phyloP scores from a whole-genome alignment of 1,139 yeast species.

The Pichia cactophila region DNA sequence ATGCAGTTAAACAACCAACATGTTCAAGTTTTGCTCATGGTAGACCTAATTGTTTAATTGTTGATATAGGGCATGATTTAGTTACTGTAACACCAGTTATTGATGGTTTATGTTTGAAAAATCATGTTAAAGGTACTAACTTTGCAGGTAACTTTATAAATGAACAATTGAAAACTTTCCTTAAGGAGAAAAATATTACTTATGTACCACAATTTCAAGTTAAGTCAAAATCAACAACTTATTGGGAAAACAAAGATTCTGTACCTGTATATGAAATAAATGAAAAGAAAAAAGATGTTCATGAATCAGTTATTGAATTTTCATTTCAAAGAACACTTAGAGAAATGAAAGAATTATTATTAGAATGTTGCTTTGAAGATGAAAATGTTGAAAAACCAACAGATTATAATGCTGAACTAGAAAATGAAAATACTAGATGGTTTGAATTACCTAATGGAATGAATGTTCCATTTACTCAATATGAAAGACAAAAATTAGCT shows the following conservation, averaged over 20 bases:
- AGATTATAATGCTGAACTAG: conserved; percentile 12
- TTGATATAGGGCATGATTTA: conserved; percentile 84
- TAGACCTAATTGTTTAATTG: conserved; percentile 85
- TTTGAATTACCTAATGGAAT: conserved; percentile 81
- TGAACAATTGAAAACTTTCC: conserved; percentile 30
- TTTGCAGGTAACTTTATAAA: conserved; percentile 57
- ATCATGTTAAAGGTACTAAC: conserved; percentile 60
- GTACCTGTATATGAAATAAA: conserved; percentile 25
- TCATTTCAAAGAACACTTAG: conserved; percentile 33
- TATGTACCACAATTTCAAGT: conserved; percentile 31
- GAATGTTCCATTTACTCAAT: conserved; percentile 39
- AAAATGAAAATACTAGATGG: conserved; percentile 35
- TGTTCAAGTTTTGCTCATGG: conserved; percentile 92
- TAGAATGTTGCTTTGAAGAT: conserved; percentile 22
- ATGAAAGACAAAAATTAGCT: conserved; percentile 60
- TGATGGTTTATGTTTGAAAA: conserved; percentile 82
- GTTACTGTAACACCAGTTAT: conserved; percentile 85
- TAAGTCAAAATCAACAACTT: conserved; percentile 29
- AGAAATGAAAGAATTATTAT: conserved; percentile 56
- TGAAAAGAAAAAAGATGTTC: conserved; percentile 30
- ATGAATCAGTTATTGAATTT: conserved; percentile 35
- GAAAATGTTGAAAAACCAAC: conserved; percentile 10
- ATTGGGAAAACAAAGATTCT: conserved; percentile 22
- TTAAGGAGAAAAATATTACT: conserved; percentile 23
- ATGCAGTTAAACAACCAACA: conserved; percentile 77